These are phyloP conservation scores for Fistulifera pelliculosa DNA, from an alignment of 108 stramenopile species.

Conservation along the genomic window DNA sequence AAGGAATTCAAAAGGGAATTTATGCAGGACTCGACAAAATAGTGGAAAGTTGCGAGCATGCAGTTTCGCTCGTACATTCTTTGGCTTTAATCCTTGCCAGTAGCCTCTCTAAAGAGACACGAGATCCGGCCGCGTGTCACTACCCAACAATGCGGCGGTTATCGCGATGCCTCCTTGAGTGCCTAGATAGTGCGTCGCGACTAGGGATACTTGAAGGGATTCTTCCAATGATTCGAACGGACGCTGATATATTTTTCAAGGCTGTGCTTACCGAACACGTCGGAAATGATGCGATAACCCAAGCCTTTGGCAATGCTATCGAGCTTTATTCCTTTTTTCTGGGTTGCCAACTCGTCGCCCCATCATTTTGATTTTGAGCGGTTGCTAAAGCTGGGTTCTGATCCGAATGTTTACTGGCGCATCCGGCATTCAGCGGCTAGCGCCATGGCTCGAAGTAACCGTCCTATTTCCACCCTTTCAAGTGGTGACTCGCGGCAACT, in stretches of 20 bases:
- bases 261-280: no score
- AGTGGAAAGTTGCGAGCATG: neutral
- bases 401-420: conserved; percentile 3
- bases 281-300: neutral
- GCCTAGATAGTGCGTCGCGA: conserved; percentile 9
- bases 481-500: neutral
- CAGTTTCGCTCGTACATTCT: no score
- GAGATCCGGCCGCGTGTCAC: conserved; percentile 14
- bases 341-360: neutral
- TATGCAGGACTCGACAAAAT: conserved; percentile 24
- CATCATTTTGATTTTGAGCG: neutral
- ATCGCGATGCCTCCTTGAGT: conserved; percentile 44
- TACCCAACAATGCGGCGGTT: conserved; percentile 43
- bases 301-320: conserved; percentile 5
- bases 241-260: no score
- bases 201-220: no score
- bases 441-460: neutral
- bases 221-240: no score
- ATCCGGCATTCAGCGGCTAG: conserved; percentile 7
- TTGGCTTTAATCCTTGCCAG: no score
- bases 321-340: conserved; percentile 4
- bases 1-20: conserved; percentile 59
- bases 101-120: neutral
- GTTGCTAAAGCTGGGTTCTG: neutral
- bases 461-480: no score